Base-by-base conservation (phyloP, 1,139 yeast genomes). In the Arxiozyma telluris region DNA sequence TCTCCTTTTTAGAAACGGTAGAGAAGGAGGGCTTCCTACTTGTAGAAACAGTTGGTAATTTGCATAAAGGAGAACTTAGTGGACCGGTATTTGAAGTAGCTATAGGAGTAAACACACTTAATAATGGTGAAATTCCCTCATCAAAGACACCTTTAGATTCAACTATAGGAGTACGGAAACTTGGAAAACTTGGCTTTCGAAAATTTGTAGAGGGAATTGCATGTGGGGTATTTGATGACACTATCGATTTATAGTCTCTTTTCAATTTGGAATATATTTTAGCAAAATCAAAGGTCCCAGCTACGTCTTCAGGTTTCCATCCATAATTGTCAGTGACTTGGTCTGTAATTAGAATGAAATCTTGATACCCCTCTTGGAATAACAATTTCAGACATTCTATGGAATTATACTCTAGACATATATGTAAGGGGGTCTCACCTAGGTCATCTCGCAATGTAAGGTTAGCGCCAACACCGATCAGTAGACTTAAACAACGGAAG, bases 401-500 rank as follows among this genome's bases (percentile, higher is more conserved):
- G 58, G 82, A 80, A 4, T 95, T 96, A 64, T 79, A 83, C 57
- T 88, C 88, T 61, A 90, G 82, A 9, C 96, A 89, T 22, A 86
- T 70, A 67, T 91, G 98, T 38, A 91, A 70, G 6, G 94, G 83
- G 15, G 93, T 83, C 64, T 88, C 85, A 2, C 93, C 94, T 41
- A 78, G 73, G 30, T 71, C 73, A 64, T 87, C 96, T 25, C 75
- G 74, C 2, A 76, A 61, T 54, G 79, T 75, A 60, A 85, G 77
- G 61, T 86, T 82, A 3, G 96, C 96, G 3, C 95, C 96, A 60
- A 87, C 83, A 53, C 87, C 91, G 18, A 91, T 72, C 39, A 91
- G 70, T 50, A 90, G 71, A 57, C 80, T 81, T 44, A 87, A 73
- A 51, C 96, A 89, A 50, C 86, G 87, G 56, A 77, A 79, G 64